These are phyloP conservation scores for Cymbidium sinense DNA, from an alignment of 106 monocot species.

Conservation along the genomic window DNA sequence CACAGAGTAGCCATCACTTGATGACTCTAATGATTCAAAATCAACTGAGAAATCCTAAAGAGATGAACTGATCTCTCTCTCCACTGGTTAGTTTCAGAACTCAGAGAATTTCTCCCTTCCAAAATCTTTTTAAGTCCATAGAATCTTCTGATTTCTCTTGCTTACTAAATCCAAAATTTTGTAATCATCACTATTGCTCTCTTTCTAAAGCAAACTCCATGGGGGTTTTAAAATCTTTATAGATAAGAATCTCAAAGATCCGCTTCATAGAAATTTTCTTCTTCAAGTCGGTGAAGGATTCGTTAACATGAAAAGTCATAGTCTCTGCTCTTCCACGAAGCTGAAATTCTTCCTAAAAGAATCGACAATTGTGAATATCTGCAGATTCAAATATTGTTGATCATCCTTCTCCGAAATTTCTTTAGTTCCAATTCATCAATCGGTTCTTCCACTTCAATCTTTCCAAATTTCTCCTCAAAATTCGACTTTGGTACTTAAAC, in stretches of 20 bases:
- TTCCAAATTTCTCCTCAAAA: not conserved
- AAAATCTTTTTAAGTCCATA: not conserved
- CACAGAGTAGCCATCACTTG: constrained; percentile 62
- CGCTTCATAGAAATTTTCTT: constrained; percentile 1
- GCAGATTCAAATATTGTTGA: not conserved
- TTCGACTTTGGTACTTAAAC: constrained; percentile 11
- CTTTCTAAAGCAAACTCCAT: not conserved
- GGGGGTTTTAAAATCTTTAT: constrained; percentile 2
- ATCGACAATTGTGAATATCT: constrained; percentile 23
- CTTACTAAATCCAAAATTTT: not conserved
- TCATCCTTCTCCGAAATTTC: not conserved
- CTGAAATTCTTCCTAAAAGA: constrained; percentile 32
- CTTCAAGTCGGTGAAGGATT: constrained; percentile 11
- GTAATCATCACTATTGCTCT: not conserved
- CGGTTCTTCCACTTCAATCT: not conserved
- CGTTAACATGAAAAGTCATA: constrained; percentile 28
- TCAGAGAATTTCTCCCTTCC: not conserved
- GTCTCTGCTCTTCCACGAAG: constrained; percentile 28
- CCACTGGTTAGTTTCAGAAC: not conserved
- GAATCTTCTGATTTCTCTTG: not conserved
- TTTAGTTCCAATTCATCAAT: not conserved
- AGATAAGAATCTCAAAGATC: constrained; percentile 10
- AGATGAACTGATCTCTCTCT: constrained; percentile 8
- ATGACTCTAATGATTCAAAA: constrained; percentile 36
- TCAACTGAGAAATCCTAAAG: constrained; percentile 29